Base-by-base conservation (phyloP, 768 basidiomycete species). In the Boletus eberwhitei region DNA sequence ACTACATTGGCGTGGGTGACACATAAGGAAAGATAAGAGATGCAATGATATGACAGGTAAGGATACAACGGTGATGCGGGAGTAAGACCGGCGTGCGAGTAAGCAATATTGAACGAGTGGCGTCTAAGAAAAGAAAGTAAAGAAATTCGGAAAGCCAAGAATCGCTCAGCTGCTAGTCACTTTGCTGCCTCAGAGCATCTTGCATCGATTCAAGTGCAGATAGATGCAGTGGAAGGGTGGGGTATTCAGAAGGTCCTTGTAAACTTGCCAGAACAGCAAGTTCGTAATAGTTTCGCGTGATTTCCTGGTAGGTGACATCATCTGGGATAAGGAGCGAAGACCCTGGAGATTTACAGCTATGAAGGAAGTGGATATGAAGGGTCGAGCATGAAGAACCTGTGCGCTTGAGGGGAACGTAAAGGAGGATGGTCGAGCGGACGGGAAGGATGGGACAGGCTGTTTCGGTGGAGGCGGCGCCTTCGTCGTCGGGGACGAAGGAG, bases 201-300 rank as follows among this genome's bases (percentile, higher is more conserved):
- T 71, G 69, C 82, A 90, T 87, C 19, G 76, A 75, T 53, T 88
- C 83, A 24, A 89, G 75, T 16, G 88, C 87, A 31, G 83, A 85
- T 35, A 92, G 75, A 64, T 93, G 90, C 64, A 87, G 82, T 13
- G 90, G 90, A 48, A 93, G 67, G 37, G 75, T 72, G 11, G 81
- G 75, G 61, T 81, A 77, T 50, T 73, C 76, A 29, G 71, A 75
- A 44, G 82, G 71, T 56, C 74, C 75, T 66, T 71, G 71, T 34
- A 69, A 46, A 38, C 58, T 62, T 47, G 83, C 78, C 11, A 92
- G 79, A 29, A 89, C 77, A 2, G 83, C 75, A 17, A 93, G 78
- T 54, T 87, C 86, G 61, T 88, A 77, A 63, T 79, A 91, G 63
- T 83, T 91, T 41, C 71, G 75, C 17, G 86, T 81, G 62, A 92